These are phyloP conservation scores for Pythium aquatile DNA, from an alignment of 352 stramenopile genomes.

Conservation along the genomic window DNA sequence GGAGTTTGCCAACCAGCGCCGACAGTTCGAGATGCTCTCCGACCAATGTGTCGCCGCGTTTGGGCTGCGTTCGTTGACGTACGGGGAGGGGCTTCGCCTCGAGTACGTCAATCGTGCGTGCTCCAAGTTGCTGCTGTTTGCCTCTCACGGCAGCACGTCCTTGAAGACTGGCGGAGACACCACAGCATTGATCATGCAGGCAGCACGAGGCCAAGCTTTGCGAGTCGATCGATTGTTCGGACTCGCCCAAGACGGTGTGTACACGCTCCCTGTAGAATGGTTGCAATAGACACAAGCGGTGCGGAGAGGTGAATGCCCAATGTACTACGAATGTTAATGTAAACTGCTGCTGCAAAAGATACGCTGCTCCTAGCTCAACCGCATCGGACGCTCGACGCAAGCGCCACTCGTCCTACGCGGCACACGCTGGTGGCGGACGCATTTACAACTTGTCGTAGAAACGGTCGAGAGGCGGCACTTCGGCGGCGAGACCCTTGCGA, in stretches of 20 bases:
- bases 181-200: background rate
- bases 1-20: background rate
- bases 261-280: conserved; percentile 20
- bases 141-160: conserved; percentile 28
- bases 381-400: background rate
- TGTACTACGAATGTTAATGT: conserved; percentile 34
- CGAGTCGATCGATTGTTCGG: conserved; percentile 25
- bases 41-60: conserved; percentile 37
- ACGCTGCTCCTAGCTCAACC: conserved; percentile 16
- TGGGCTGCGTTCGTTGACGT: conserved; percentile 34
- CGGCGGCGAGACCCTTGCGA: conserved; percentile 96
- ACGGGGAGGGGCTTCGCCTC: conserved; percentile 34
- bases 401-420: background rate
- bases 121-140: conserved; percentile 28
- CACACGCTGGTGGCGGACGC: conserved; percentile 2
- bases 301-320: conserved; percentile 24
- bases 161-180: background rate
- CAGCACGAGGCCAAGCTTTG: background rate
- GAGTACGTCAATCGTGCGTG: conserved; percentile 21
- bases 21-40: conserved; percentile 37
- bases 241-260: conserved; percentile 24
- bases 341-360: conserved; percentile 25
- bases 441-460: conserved; percentile 99
- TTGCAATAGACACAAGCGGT: background rate
- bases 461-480: conserved; percentile 97